Evolutionary conservation across 352 stramenopile genomes (phyloP).

Genomic region (Peronosclerospora sorghi): DNA sequence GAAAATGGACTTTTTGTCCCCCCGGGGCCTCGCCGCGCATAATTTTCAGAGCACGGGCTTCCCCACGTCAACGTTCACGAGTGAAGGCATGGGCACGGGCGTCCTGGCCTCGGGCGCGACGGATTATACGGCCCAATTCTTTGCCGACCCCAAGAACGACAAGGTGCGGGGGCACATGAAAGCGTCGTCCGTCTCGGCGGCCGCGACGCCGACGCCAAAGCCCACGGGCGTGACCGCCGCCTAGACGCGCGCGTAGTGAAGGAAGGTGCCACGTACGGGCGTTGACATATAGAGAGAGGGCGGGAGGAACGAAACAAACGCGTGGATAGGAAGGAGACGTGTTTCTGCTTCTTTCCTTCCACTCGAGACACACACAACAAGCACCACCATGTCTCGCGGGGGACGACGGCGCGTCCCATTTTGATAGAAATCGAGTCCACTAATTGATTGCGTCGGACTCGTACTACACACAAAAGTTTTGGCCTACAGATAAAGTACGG

Average conservation of each 20-base stretch:
- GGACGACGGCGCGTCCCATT: constrained; percentile 9
- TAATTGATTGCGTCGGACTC: constrained; percentile 23
- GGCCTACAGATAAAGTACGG: constrained; percentile 31
- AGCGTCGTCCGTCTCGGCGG: constrained; percentile 18
- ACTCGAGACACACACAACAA: too few relatives aligned
- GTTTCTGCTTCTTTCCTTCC: too few relatives aligned
- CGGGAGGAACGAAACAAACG: neutral
- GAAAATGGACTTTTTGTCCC: constrained; percentile 48
- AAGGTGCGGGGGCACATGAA: constrained; percentile 29
- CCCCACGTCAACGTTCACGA: constrained; percentile 7
- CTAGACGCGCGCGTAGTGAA: constrained; percentile 7
- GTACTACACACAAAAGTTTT: constrained; percentile 27
- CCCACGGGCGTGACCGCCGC: constrained; percentile 36
- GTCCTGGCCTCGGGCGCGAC: constrained; percentile 12
- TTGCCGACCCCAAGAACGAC: constrained; percentile 42
- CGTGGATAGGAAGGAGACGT: too few relatives aligned
- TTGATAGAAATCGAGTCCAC: constrained; percentile 21
- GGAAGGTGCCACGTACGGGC: constrained; percentile 9
- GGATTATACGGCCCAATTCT: constrained; percentile 63
- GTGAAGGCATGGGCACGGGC: constrained; percentile 10
- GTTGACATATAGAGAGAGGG: constrained; percentile 2
- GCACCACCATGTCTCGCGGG: constrained; percentile 1
- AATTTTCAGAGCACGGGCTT: constrained; percentile 33
- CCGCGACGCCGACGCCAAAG: constrained; percentile 28
- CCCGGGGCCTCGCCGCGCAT: constrained; percentile 13